phyloP scores from a whole-genome alignment of 2,329 filamentous ascomycete species.

The Exophiala mesophila region DNA sequence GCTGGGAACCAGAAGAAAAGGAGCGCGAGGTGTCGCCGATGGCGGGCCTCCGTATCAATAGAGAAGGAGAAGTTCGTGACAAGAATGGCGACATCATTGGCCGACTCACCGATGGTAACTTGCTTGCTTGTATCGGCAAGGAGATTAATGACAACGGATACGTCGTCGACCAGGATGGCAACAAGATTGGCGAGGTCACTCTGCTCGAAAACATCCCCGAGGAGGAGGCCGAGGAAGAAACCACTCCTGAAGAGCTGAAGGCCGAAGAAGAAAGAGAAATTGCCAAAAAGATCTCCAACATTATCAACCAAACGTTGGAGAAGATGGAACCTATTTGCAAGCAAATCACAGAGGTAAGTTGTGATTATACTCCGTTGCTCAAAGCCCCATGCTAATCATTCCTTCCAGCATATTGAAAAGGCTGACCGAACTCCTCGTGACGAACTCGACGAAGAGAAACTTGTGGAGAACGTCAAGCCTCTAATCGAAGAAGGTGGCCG shows the following conservation, averaged over 20 bases:
- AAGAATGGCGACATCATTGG: slow-evolving; percentile 44
- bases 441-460: slow-evolving; percentile 82
- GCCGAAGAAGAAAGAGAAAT: slow-evolving; percentile 68
- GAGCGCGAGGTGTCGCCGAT: slow-evolving; percentile 55
- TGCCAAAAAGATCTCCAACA: slow-evolving; percentile 67
- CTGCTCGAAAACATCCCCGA: slow-evolving; percentile 55
- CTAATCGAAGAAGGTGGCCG: slow-evolving; percentile 80
- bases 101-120: slow-evolving; percentile 41
- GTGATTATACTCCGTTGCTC: slow-evolving; percentile 17
- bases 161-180: slow-evolving; percentile 55
- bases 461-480: slow-evolving; percentile 80
- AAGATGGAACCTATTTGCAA: slow-evolving; percentile 80
- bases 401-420: slow-evolving; percentile 63
- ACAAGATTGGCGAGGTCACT: slow-evolving; percentile 60
- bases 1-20: slow-evolving; percentile 59
- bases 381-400: slow-evolving; percentile 25
- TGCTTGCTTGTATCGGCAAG: slow-evolving; percentile 39
- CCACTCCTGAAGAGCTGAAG: slow-evolving; percentile 42
- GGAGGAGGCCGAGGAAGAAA: slow-evolving; percentile 39
- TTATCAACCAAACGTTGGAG: slow-evolving; percentile 74
- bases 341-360: slow-evolving; percentile 70
- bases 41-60: slow-evolving; percentile 50
- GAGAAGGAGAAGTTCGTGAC: slow-evolving; percentile 46
- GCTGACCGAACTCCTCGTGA: slow-evolving; percentile 78
- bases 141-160: slow-evolving; percentile 48